Base-by-base conservation (phyloP, 2,329 filamentous ascomycete species). In the Aspergillus pseudoglaucus region DNA sequence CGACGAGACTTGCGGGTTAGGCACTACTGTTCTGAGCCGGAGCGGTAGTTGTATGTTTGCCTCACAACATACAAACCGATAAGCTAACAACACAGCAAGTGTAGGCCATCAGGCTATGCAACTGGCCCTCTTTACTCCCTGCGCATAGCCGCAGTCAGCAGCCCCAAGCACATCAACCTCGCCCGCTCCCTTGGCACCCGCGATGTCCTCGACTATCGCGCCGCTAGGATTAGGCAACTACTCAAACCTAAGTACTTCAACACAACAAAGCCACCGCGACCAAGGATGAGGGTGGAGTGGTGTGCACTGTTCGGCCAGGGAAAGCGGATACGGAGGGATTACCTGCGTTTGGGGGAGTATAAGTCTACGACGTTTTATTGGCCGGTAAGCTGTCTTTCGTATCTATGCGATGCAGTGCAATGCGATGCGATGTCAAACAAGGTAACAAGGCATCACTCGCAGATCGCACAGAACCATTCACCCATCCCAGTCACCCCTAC, bases 271-370 rank as follows among this genome's bases (percentile, higher is more conserved):
- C 59, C 67, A 72, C 10, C 25, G 48, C 4, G 46, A 53, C 6
- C n/a, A n/a, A n/a, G n/a, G n/a, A n/a, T n/a, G 47, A 47, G 2
- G 57, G 60, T 0, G 67, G 69, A 1, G 48, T 43, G 1, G 54
- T 75, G 1, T 74, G 70, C 50, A 75, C 70, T 0, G 70, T 75
- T 6, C 51, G 71, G 2, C 71, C 70, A 0, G 70, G 67, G 1
- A 72, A 71, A 48, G 63, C 59, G 0, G 60, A 68, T 42, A 74
- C 69, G 0, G 63, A 69, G 20, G 51, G 3, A 65, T 64, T 3
- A 62, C n/a, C n/a, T n/a, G n/a, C n/a, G n/a, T n/a, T n/a, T n/a
- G n/a, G n/a, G n/a, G n/a, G n/a, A n/a, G n/a, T n/a, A n/a, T n/a
- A n/a, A n/a, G n/a, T 73, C 72, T 49, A 59, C 62, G 1, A 48